Conservation (phyloP, 2,329 filamentous ascomycete species). For the Colletotrichum acutatum region DNA sequence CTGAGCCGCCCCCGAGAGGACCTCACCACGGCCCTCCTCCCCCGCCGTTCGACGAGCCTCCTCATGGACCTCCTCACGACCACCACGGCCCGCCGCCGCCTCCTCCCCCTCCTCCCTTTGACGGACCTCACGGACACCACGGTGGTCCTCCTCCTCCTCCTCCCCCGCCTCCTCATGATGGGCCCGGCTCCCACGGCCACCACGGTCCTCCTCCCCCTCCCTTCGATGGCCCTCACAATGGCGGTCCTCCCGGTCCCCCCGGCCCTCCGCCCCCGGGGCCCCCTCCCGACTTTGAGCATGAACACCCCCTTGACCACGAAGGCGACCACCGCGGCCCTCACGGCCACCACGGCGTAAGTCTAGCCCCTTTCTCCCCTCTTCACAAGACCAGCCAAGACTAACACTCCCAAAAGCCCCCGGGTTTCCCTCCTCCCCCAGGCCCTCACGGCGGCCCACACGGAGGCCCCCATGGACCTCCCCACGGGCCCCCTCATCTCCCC, state of each 20-base stretch:
- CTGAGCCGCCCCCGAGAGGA: slow-evolving; percentile 38
- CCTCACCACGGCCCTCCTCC: slow-evolving; percentile 42
- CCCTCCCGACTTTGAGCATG: slow-evolving; percentile 8
- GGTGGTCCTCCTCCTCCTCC: slow-evolving; percentile 17
- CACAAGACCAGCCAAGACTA: too few species aligned
- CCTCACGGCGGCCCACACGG: not conserved
- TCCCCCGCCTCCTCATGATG: slow-evolving; percentile 31
- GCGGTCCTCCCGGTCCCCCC: slow-evolving; percentile 7
- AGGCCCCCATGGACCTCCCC: not conserved
- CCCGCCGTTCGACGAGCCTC: slow-evolving; percentile 32
- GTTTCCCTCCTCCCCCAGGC: slow-evolving; percentile 4
- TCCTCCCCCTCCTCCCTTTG: slow-evolving; percentile 20
- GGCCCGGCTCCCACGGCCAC: slow-evolving; percentile 36
- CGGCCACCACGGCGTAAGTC: slow-evolving; percentile 16
- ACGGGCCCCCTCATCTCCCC: slow-evolving; percentile 28
- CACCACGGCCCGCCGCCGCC: slow-evolving; percentile 36
- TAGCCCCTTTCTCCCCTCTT: not conserved
- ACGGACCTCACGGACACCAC: not conserved
- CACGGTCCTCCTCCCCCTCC: slow-evolving; percentile 35
- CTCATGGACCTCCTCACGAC: slow-evolving; percentile 34
- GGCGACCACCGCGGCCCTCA: slow-evolving; percentile 14
- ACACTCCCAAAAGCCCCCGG: not conserved
- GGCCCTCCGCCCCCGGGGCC: not conserved
- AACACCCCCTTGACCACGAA: slow-evolving; percentile 6
- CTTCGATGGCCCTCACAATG: not conserved